Evolutionary conservation across 2,329 filamentous ascomycete genomes (phyloP).

Genomic region (Massarina eburnea): DNA sequence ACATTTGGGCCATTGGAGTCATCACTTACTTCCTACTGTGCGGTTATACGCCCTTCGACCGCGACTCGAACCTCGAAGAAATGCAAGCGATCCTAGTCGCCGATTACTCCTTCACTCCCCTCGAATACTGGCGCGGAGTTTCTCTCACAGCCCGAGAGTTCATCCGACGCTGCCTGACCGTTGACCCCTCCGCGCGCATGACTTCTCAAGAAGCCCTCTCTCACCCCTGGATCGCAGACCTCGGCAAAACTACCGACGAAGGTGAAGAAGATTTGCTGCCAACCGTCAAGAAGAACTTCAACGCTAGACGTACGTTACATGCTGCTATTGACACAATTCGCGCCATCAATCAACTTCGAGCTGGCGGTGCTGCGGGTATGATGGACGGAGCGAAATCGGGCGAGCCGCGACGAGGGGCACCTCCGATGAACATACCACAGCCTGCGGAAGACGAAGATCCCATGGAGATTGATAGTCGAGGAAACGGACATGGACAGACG

Average conservation of each 20-base stretch:
- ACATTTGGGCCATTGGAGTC: slow-evolving; percentile 97
- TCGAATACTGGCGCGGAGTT: slow-evolving; percentile 96
- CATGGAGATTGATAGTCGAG: slow-evolving; percentile 61
- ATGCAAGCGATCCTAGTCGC: slow-evolving; percentile 98
- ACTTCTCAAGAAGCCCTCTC: slow-evolving; percentile 78
- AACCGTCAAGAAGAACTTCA: slow-evolving; percentile 71
- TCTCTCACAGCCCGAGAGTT: slow-evolving; percentile 83
- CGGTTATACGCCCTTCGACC: slow-evolving; percentile 97
- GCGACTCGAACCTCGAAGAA: slow-evolving; percentile 95
- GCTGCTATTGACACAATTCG: slow-evolving; percentile 69
- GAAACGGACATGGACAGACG: slow-evolving; percentile 63
- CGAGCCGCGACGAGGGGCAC: slow-evolving; percentile 51
- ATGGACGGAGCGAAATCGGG: slow-evolving; percentile 63
- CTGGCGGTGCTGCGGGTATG: slow-evolving; percentile 60
- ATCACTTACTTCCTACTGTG: slow-evolving; percentile 99
- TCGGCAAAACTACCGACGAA: slow-evolving; percentile 48
- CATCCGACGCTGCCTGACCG: slow-evolving; percentile 86
- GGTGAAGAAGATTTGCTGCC: slow-evolving; percentile 59
- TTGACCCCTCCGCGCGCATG: slow-evolving; percentile 84
- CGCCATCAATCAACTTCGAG: slow-evolving; percentile 67
- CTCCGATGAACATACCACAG: slow-evolving; percentile 37
- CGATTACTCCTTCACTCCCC: slow-evolving; percentile 91
- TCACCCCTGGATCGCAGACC: slow-evolving; percentile 65
- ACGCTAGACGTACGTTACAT: slow-evolving; percentile 64
- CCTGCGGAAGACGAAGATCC: slow-evolving; percentile 38